Conservation (phyloP, 2,329 filamentous ascomycete species). For the Scedosporium minutisporum region DNA sequence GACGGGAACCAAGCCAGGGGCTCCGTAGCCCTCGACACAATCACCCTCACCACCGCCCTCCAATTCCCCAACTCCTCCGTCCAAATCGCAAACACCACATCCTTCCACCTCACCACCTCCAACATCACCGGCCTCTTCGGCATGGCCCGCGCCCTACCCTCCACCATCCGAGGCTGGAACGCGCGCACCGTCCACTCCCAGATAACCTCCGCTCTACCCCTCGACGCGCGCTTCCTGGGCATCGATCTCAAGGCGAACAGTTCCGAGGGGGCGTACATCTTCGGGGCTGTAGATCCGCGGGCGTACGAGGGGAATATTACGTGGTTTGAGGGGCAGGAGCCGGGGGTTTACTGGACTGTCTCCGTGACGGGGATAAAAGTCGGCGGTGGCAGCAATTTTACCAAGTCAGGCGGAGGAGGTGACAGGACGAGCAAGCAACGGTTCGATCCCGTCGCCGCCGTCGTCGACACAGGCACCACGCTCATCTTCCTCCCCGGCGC, state of each 20-base stretch:
- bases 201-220: slow-evolving; percentile 11
- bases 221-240: slow-evolving; percentile 35
- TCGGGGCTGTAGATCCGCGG: slow-evolving; percentile 35
- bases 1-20: slow-evolving; percentile 36
- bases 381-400: slow-evolving; percentile 21
- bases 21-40: slow-evolving; percentile 39
- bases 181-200: slow-evolving; percentile 28
- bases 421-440: slow-evolving; percentile 21
- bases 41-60: slow-evolving; percentile 33
- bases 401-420: slow-evolving; percentile 17
- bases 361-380: slow-evolving; percentile 45
- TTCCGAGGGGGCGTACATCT: slow-evolving; percentile 36
- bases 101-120: slow-evolving; percentile 27
- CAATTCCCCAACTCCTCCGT: slow-evolving; percentile 34
- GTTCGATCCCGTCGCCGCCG: slow-evolving; percentile 36
- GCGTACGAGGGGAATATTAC: slow-evolving; percentile 30
- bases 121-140: slow-evolving; percentile 42
- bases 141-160: slow-evolving; percentile 35
- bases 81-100: slow-evolving; percentile 36
- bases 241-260: slow-evolving; percentile 38
- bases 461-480: slow-evolving; percentile 61
- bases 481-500: slow-evolving; percentile 50
- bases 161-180: slow-evolving; percentile 31
- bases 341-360: slow-evolving; percentile 55
- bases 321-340: slow-evolving; percentile 24